Percentiles rank a stretch among this genome's conserved stretches.
Evolutionary conservation across 768 basidiomycete genomes (phyloP).

Genomic region (Russula emetica): DNA sequence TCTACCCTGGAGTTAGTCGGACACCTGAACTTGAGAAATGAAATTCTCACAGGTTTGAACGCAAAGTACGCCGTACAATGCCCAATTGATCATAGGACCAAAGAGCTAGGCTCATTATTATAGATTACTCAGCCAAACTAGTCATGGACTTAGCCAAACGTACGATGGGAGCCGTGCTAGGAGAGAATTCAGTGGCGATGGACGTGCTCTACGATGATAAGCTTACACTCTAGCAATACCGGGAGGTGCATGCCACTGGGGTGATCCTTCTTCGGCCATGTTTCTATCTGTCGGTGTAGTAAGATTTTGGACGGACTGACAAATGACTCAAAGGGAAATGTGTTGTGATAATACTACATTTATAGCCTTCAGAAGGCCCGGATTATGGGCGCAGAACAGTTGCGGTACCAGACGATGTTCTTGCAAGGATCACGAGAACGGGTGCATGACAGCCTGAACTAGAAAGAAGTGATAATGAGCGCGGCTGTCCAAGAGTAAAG

Average conservation of each 20-base stretch:
- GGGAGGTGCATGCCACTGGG: neutral
- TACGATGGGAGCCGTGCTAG: constrained; percentile 16
- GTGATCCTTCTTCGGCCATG: neutral
- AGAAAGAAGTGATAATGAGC: neutral
- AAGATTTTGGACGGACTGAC: neutral
- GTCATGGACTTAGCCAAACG: neutral
- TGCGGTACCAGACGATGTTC: neutral
- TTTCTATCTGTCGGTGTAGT: neutral
- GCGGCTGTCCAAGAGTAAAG: neutral
- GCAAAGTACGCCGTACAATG: constrained; percentile 9
- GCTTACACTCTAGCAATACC: constrained; percentile 8
- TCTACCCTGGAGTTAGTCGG: neutral
- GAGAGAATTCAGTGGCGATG: neutral
- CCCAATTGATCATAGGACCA: constrained; percentile 15
- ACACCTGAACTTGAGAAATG: no score
- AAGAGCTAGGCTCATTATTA: neutral
- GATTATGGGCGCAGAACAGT: neutral
- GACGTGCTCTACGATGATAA: no score
- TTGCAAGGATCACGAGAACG: neutral
- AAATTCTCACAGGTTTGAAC: constrained; percentile 7
- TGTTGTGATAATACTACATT: neutral
- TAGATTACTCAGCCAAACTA: neutral
- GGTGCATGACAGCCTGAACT: neutral
- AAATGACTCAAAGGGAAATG: neutral
- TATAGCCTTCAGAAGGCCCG: neutral